These are phyloP conservation scores for Drechslerella coelobrocha DNA, from an alignment of 2,329 filamentous ascomycete genomes.

Conservation along the genomic window DNA sequence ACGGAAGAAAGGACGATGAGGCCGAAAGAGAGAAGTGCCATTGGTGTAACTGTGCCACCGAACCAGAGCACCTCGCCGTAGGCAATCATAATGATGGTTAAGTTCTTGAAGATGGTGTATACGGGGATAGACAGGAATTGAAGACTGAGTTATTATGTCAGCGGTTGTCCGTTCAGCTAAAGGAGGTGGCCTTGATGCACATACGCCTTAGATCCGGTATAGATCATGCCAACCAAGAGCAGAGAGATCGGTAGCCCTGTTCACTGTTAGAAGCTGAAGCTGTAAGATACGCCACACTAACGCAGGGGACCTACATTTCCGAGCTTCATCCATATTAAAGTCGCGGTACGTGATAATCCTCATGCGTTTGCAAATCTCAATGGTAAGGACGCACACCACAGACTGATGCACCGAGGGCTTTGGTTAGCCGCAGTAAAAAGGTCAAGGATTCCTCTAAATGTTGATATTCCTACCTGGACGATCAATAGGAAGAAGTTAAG, in stretches of 20 bases:
- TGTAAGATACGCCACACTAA: neutral
- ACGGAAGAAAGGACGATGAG: constrained; percentile 95
- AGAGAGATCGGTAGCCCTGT: constrained; percentile 95
- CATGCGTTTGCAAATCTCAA: constrained; percentile 78
- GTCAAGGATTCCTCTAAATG: neutral
- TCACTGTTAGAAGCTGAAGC: constrained; percentile 18
- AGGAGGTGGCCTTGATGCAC: neutral
- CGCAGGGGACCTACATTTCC: constrained; percentile 73
- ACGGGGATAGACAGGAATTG: constrained; percentile 97
- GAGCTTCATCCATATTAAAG: constrained; percentile 88
- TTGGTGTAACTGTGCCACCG: constrained; percentile 84
- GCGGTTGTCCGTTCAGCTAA: neutral
- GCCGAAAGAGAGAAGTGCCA: constrained; percentile 90
- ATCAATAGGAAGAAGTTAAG: constrained; percentile 93
- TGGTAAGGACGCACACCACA: constrained; percentile 84
- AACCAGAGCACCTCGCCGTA: constrained; percentile 99
- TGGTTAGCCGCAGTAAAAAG: constrained; percentile 3
- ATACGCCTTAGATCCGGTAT: constrained; percentile 86
- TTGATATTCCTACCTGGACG: constrained; percentile 71
- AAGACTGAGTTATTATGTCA: constrained; percentile 60
- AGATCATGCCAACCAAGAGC: constrained; percentile 98
- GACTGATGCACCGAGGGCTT: constrained; percentile 66
- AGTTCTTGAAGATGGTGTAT: constrained; percentile 99
- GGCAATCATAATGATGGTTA: constrained; percentile 98
- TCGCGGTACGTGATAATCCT: constrained; percentile 82